phyloP scores from a whole-genome alignment of 176 grass and related monocot genomes.

The Calamus simplicifolius region DNA sequence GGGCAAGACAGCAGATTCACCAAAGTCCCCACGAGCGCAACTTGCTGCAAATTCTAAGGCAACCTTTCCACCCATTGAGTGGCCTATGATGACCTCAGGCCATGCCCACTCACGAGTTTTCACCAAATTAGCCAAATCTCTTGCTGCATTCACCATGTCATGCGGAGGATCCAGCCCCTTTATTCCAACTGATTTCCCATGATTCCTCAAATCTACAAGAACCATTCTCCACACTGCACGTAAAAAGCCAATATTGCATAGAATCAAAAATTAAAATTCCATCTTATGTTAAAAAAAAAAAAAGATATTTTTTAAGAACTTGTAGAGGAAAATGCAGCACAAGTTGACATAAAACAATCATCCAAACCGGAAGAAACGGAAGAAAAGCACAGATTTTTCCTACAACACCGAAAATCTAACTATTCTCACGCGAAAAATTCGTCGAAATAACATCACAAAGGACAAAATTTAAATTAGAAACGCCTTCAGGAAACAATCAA shows the following conservation, averaged over 20 bases:
- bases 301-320: not conserved
- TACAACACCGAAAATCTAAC: too few species aligned
- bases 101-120: conserved; percentile 61
- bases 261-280: too few species aligned
- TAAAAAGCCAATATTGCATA: not conserved
- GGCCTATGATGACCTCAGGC: conserved; percentile 86
- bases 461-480: too few species aligned
- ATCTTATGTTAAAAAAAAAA: not conserved
- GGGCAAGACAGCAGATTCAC: conserved; percentile 49
- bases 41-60: conserved; percentile 57
- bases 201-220: conserved; percentile 88
- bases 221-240: conserved; percentile 80
- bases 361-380: not conserved
- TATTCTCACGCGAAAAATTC: too few species aligned
- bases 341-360: not conserved
- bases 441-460: too few species aligned
- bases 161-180: conserved; percentile 48
- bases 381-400: not conserved
- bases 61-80: conserved; percentile 96
- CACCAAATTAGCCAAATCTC: conserved; percentile 73
- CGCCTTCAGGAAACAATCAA: too few species aligned
- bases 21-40: conserved; percentile 56
- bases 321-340: too few species aligned
- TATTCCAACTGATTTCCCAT: conserved; percentile 61
- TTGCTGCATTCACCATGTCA: conserved; percentile 45